Evolutionary conservation across 495 filamentous ascomycete genomes (phyloP).

Genomic region (Ramalina intermedia): DNA sequence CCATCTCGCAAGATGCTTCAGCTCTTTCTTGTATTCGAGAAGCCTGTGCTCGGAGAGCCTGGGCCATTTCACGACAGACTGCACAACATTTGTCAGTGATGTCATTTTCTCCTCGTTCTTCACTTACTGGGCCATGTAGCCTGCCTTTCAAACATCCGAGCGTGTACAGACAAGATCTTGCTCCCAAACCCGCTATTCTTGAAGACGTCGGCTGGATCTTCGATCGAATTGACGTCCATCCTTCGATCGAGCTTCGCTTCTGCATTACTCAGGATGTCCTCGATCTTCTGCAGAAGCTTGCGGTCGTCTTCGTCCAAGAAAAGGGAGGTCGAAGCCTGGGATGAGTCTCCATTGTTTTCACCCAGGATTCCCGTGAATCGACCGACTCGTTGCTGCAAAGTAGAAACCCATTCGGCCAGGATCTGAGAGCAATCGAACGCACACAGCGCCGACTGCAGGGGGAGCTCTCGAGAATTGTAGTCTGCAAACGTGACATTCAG

Average conservation of each 20-base stretch:
- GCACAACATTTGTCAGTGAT: slow-evolving; percentile 19
- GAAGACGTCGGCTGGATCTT: slow-evolving; percentile 39
- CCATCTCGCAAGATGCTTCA: slow-evolving; percentile 40
- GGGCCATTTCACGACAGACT: slow-evolving; percentile 83
- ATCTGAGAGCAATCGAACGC: slow-evolving; percentile 95
- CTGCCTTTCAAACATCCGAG: slow-evolving; percentile 77
- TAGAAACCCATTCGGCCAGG: slow-evolving; percentile 89
- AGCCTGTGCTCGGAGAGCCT: slow-evolving; percentile 74
- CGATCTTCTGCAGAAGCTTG: slow-evolving; percentile 73
- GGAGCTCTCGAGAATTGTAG: slow-evolving; percentile 76
- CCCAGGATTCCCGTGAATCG: slow-evolving; percentile 77
- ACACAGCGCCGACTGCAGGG: slow-evolving; percentile 84
- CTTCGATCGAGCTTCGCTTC: slow-evolving; percentile 64
- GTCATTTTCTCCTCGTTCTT: background rate
- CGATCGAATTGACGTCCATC: slow-evolving; percentile 31
- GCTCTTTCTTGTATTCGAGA: slow-evolving; percentile 61
- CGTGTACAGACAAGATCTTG: slow-evolving; percentile 76
- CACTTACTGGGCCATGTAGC: slow-evolving; percentile 82
- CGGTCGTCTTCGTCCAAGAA: slow-evolving; percentile 85
- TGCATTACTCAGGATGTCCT: slow-evolving; percentile 62
- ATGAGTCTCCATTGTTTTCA: slow-evolving; percentile 61
- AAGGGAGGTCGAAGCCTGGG: slow-evolving; percentile 69
- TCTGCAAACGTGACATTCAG: slow-evolving; percentile 78
- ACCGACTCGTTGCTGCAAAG: slow-evolving; percentile 87
- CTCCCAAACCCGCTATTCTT: slow-evolving; percentile 62